phyloP scores from a whole-genome alignment of 208 protist genomes.

The Naegleria gruberi region DNA sequence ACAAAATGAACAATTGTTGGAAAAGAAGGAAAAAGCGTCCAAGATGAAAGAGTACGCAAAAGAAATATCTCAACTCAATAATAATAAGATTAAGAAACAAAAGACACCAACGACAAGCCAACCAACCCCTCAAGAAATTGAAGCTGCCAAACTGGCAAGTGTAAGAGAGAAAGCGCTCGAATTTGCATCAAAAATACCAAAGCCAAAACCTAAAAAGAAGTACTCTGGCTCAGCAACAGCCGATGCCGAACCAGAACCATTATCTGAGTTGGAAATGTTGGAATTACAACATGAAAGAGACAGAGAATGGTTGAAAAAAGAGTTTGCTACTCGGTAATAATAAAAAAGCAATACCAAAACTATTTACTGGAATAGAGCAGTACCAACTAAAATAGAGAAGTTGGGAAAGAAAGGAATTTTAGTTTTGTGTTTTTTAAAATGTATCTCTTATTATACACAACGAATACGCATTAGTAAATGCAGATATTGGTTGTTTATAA shows the following conservation, averaged over 20 bases:
- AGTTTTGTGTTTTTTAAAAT: no score
- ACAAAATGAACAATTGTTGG: not conserved
- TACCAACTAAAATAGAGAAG: no score
- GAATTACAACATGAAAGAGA: slow-evolving; percentile 13
- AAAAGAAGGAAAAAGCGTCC: not conserved
- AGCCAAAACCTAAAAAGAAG: not conserved
- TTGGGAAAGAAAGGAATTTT: no score
- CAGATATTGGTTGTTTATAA: no score
- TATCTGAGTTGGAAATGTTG: slow-evolving; percentile 3
- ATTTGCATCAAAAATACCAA: not conserved
- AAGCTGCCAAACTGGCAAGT: not conserved
- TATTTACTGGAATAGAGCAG: no score
- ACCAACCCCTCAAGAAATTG: not conserved
- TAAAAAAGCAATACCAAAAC: no score
- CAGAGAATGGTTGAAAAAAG: not conserved
- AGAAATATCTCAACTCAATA: not conserved
- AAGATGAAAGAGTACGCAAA: slow-evolving; percentile 6
- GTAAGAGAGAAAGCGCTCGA: not conserved
- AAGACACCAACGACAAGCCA: not conserved
- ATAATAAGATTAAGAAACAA: not conserved
- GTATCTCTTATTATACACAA: no score
- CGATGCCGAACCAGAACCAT: not conserved
- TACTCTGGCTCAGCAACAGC: not conserved
- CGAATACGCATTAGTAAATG: no score
- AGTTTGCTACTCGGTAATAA: not conserved